Percentiles rank a stretch among this genome's conserved stretches.
Evolutionary conservation across 345 rosid genomes (phyloP).

Genomic region (Trapa incisa): DNA sequence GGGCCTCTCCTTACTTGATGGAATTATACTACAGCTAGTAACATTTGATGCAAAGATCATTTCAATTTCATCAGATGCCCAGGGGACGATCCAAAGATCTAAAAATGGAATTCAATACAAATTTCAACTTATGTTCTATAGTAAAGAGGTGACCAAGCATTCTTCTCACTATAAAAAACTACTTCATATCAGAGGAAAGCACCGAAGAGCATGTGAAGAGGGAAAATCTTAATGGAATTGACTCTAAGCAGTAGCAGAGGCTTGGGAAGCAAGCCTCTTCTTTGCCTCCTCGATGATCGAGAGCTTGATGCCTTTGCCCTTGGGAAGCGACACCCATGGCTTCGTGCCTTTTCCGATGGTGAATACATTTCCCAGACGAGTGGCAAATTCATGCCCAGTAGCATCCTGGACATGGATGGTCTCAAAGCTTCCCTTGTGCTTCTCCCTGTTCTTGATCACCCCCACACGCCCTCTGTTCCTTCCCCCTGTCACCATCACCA

Average conservation of each 20-base stretch:
- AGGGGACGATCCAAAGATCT: no score
- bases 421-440: conserved; percentile 6
- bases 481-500: conserved; percentile 18
- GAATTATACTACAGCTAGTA: no score
- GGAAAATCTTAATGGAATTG: no score
- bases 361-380: conserved; percentile 16
- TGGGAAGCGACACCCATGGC: conserved; percentile 15
- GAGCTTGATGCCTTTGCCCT: conserved; percentile 12
- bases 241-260: neutral
- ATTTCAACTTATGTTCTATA: no score
- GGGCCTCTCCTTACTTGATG: no score
- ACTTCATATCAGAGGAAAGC: neutral
- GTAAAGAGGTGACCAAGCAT: neutral
- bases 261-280: conserved; percentile 15
- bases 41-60: no score
- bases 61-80: no score
- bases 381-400: conserved; percentile 14
- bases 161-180: neutral
- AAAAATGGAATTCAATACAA: no score
- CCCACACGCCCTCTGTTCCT: conserved; percentile 20
- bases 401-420: conserved; percentile 11
- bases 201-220: neutral
- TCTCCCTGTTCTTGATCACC: conserved; percentile 19
- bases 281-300: conserved; percentile 16
- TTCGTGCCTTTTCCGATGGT: conserved; percentile 15